Evolutionary conservation across 192 early-diverging fungal species (phyloP), one percentile per base, ranked within the genome.

Genomic region (Backusella psychrophila): DNA sequence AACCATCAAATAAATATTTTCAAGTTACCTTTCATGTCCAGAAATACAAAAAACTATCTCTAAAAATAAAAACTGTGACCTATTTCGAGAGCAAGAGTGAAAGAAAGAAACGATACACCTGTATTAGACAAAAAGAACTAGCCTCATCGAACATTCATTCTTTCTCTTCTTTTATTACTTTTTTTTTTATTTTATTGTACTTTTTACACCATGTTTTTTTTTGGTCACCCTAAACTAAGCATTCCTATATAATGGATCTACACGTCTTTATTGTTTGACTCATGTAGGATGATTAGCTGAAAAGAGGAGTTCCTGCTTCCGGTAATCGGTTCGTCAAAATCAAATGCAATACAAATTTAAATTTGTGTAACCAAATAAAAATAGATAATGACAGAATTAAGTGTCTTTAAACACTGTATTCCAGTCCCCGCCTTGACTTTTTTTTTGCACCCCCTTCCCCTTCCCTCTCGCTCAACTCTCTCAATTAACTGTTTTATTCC

Each of bases 261-360:
- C 53, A 21, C n/a, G 2, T 26, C 9, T 8, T 56, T 56, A 33
- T 9, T 56, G 8, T 21, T 33, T 56, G 8, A 8, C 23, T 56
- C 53, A 56, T 56, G 53, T 56, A 56, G 8, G 53, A 56, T 56
- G 53, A 56, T 56, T 56, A 56, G 0, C 3, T 21, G 21, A 7
- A 21, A 56, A 66, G 19, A 15, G 31, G 59, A n/a, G 19, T 12
- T 67, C 38, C 38, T 39, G 11, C 12, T 33, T 67, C 9, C 31
- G 29, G 33, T 31, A n/a, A 31, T 67, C 67, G 67, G 67, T 69
- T 69, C 35, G 23, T 38, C 31, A 69, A 69, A 36, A 69, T 69
- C 33, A 69, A 38, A 69, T 69, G 67, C 67, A 69, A 69, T 69
- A 69, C 67, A 34, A 69, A 69, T 69, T 69, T 69, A 69, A 21